Conservation (phyloP, 2,329 filamentous ascomycete genomes). For the Cladophialophora bantiana region DNA sequence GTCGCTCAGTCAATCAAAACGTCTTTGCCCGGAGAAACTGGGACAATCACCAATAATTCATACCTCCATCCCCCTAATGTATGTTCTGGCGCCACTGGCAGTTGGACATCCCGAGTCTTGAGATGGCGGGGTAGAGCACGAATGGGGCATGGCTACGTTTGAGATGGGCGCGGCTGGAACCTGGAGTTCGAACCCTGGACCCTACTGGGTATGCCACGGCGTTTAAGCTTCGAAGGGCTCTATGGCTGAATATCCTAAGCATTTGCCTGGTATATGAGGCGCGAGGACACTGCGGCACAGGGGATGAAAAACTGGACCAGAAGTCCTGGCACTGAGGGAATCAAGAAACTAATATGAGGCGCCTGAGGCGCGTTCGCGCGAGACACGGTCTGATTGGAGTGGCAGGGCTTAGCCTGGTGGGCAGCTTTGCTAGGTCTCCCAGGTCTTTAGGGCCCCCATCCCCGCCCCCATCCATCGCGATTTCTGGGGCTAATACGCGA, state of each 20-base stretch:
- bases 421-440: not conserved
- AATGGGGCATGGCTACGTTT: not conserved
- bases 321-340: not conserved
- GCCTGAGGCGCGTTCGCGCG: not conserved
- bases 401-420: not conserved
- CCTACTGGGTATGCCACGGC: not conserved
- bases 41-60: not conserved
- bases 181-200: not conserved
- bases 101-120: not conserved
- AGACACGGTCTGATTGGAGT: not conserved
- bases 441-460: not conserved
- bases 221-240: not conserved
- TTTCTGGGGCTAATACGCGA: not conserved
- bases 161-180: not conserved
- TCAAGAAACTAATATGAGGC: conserved; percentile 1
- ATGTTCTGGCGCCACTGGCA: not conserved
- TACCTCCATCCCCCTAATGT: not conserved
- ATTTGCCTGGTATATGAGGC: not conserved
- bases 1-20: not conserved
- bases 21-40: not conserved
- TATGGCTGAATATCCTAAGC: not conserved
- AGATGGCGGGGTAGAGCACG: conserved; percentile 6
- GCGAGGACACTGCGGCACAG: not conserved
- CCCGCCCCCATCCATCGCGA: not conserved
- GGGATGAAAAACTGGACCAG: not conserved